These are phyloP conservation scores for Talaromyces liani DNA, from an alignment of 495 filamentous ascomycete species.

Conservation along the genomic window DNA sequence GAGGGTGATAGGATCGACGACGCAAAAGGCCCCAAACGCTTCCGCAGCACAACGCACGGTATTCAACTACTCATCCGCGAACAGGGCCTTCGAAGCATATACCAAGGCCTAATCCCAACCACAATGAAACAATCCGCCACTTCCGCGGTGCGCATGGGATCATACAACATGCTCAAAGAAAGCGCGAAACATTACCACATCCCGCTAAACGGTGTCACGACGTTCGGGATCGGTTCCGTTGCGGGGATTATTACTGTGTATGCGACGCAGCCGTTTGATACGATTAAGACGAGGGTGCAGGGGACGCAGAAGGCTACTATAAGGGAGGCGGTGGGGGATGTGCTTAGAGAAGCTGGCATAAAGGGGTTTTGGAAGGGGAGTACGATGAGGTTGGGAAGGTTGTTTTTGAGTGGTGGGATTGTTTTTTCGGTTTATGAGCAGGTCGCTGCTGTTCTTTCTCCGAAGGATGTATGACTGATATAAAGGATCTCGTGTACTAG, in stretches of 20 bases:
- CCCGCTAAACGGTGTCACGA: constrained; percentile 7
- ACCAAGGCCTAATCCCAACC: constrained; percentile 21
- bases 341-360: constrained; percentile 48
- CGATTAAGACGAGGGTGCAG: constrained; percentile 57
- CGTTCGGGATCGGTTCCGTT: constrained; percentile 17
- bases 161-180: constrained; percentile 17
- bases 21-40: constrained; percentile 13
- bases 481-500: neutral
- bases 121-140: constrained; percentile 24
- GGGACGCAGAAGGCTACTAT: constrained; percentile 43
- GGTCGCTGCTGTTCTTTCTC: constrained; percentile 24
- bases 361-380: constrained; percentile 60
- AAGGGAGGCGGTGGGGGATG: constrained; percentile 41
- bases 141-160: constrained; percentile 25
- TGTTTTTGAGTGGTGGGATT: constrained; percentile 58
- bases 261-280: constrained; percentile 57
- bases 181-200: constrained; percentile 8
- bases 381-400: constrained; percentile 56
- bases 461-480: neutral
- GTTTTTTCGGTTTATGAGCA: constrained; percentile 59
- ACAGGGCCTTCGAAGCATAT: constrained; percentile 16
- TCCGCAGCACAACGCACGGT: constrained; percentile 15
- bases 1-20: constrained; percentile 18
- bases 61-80: constrained; percentile 11
- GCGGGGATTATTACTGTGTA: constrained; percentile 27